Percentiles rank a stretch among this genome's conserved stretches.
phyloP scores from a whole-genome alignment of 2,329 filamentous ascomycete genomes.

The Drechslerella dactyloides region DNA sequence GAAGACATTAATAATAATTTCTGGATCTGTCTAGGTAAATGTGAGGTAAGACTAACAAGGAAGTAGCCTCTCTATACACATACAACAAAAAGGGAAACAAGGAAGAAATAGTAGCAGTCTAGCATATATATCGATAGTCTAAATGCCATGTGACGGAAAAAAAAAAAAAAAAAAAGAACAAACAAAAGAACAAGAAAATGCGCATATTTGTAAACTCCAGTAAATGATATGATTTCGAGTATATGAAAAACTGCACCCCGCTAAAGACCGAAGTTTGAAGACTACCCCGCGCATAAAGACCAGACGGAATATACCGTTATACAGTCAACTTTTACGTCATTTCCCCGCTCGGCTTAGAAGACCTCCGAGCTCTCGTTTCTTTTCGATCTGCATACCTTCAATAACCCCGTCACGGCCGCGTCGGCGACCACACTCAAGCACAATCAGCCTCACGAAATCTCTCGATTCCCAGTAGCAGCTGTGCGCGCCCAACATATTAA shows the following conservation, averaged over 20 bases:
- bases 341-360: slow-evolving; percentile 35
- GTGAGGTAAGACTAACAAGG: too few species aligned
- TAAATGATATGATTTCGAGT: background rate
- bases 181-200: slow-evolving; percentile 3
- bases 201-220: background rate
- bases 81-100: background rate
- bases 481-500: slow-evolving; percentile 96
- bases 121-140: background rate
- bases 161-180: background rate
- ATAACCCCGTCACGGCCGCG: slow-evolving; percentile 42
- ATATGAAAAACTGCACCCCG: background rate
- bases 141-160: background rate
- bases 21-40: too few species aligned
- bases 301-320: background rate
- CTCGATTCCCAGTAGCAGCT: slow-evolving; percentile 88
- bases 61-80: background rate
- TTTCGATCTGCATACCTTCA: slow-evolving; percentile 44
- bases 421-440: slow-evolving; percentile 75
- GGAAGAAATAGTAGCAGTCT: background rate
- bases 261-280: background rate
- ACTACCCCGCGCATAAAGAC: slow-evolving; percentile 5
- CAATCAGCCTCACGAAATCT: slow-evolving; percentile 89
- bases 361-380: slow-evolving; percentile 44
- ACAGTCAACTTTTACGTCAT: slow-evolving; percentile 4
- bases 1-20: background rate